phyloP scores from a whole-genome alignment of 2,329 filamentous ascomycete genomes.

The Neurospora crassa region DNA sequence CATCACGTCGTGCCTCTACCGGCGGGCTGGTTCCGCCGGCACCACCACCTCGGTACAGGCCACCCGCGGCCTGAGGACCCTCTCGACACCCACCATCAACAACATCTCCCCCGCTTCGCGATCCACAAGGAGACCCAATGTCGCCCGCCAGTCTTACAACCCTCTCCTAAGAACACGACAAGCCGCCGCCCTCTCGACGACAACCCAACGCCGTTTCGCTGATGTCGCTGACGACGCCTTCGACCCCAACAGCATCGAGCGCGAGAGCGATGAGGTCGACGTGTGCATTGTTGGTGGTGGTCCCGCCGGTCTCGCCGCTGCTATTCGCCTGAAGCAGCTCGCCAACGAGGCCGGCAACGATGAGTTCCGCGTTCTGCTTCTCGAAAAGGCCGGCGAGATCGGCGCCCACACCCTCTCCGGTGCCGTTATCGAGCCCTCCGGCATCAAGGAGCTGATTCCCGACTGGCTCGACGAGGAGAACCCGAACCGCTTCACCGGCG shows the following conservation, averaged over 20 bases:
- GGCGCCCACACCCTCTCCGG: constrained; percentile 94
- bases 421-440: constrained; percentile 84
- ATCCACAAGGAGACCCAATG: constrained; percentile 8
- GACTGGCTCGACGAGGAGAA: constrained; percentile 90
- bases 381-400: constrained; percentile 93
- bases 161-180: background rate
- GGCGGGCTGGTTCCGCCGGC: constrained; percentile 12
- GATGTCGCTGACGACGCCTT: constrained; percentile 36
- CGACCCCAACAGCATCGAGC: constrained; percentile 61
- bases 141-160: constrained; percentile 4
- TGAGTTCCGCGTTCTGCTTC: constrained; percentile 82
- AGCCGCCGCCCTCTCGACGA: constrained; percentile 13
- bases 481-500: constrained; percentile 75
- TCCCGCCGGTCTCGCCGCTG: constrained; percentile 86
- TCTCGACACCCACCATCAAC: constrained; percentile 8
- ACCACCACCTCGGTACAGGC: constrained; percentile 1
- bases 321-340: constrained; percentile 89
- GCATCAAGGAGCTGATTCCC: constrained; percentile 82
- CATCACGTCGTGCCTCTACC: constrained; percentile 19
- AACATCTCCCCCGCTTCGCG: constrained; percentile 1
- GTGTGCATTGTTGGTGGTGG: constrained; percentile 95
- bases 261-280: constrained; percentile 88
- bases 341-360: constrained; percentile 93
- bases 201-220: constrained; percentile 10
- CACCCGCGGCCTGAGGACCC: constrained; percentile 7